Conservation (phyloP, 2,329 filamentous ascomycete genomes). For the Botrytis fragariae region DNA sequence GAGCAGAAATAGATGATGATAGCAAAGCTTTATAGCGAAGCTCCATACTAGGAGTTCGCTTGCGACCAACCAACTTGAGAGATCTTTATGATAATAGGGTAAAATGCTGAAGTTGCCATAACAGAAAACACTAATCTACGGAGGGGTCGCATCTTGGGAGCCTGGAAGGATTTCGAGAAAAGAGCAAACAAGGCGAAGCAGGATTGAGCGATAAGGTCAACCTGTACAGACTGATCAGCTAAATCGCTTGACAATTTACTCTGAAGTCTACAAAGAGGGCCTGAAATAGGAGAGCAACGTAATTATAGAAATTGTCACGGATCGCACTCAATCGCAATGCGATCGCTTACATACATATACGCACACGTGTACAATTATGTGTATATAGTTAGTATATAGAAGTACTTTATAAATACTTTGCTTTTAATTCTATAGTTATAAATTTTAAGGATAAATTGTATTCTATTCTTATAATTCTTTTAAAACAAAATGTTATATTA, state of each 20-base stretch:
- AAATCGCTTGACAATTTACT: not conserved
- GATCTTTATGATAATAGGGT: not conserved
- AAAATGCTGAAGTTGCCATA: not conserved
- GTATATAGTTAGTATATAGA: too few relatives aligned
- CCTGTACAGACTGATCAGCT: not conserved
- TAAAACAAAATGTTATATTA: too few relatives aligned
- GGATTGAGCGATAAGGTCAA: not conserved
- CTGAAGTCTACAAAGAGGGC: not conserved
- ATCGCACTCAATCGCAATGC: too few relatives aligned
- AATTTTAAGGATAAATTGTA: too few relatives aligned
- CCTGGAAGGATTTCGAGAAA: not conserved
- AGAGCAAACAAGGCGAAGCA: not conserved
- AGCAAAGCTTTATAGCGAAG: not conserved
- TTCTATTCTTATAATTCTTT: too few relatives aligned
- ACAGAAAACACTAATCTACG: not conserved
- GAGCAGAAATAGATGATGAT: not conserved
- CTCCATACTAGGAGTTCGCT: not conserved
- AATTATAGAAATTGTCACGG: too few relatives aligned
- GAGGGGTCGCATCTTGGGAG: not conserved
- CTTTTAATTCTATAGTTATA: too few relatives aligned
- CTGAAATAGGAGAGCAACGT: too few relatives aligned
- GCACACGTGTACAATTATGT: too few relatives aligned
- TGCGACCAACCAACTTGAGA: not conserved
- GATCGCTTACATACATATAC: too few relatives aligned
- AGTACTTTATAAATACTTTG: too few relatives aligned